Evolutionary conservation across 306 rosid species (phyloP), one percentile per base, ranked within the genome.

Genomic region (Cicer yamashitae): DNA sequence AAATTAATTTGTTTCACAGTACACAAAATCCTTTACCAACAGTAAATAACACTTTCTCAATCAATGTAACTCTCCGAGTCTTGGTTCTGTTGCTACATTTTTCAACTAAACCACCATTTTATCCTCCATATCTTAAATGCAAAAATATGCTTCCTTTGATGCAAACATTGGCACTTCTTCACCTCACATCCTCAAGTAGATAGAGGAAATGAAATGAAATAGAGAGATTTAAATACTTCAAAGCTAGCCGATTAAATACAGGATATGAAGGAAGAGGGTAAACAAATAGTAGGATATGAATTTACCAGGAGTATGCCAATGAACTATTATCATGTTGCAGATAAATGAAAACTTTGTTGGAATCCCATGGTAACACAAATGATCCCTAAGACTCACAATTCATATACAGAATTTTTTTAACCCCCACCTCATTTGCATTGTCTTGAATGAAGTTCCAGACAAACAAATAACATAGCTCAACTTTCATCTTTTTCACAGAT

Each of bases 21-120:
- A 54, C 61, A 56, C 7, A 62, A 73, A 64, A 72, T 53, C 8
- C 45, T 71, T 64, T 40, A 64, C 17, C 74, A 62, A 6, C 40
- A 63, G 79, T 13, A 62, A 50, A 64, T 10, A 56, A 73, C 9
- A 17, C 14, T 38, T 45, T 50, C 22, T 44, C 37, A 14, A 65
- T 13, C 74, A 54, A 73, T 25, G 63, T 44, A 78, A 45, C 17
- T 71, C 58, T 51, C 2, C 41, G 7, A 44, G 71, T 18, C 53
- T 17, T 10, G 9, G 22, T 60, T 51, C 14, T 17, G 62, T 17
- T 64, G 52, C 37, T 7, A 72, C 74, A 17, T 12, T 52, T 52
- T 62, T 38, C 34, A 56, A 54, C 44, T 48, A 47, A 22, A 67
- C 22, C 58, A 48, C 18, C 46, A 69, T 48, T 48, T 30, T 54